Conservation (phyloP, 306 rosid species). For the Malus asiatica region DNA sequence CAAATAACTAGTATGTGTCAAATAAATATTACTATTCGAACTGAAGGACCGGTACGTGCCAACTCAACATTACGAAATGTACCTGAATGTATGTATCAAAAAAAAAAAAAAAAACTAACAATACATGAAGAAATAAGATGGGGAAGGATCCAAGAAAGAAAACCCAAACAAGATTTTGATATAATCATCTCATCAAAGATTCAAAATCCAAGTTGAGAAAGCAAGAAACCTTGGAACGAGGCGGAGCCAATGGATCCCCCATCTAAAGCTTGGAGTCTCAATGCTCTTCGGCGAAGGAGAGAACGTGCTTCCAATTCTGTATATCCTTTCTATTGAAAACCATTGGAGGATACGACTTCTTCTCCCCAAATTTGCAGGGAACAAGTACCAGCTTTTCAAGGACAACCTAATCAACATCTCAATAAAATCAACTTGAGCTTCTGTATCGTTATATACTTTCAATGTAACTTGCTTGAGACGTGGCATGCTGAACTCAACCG, state of each 20-base stretch:
- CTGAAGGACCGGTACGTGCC: no score
- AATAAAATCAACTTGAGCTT: background rate
- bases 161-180: background rate
- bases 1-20: no score
- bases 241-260: no score
- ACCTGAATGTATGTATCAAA: no score
- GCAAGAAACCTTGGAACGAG: background rate
- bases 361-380: background rate
- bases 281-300: background rate
- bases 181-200: background rate
- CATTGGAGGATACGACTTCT: background rate
- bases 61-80: no score
- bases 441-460: background rate
- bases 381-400: background rate
- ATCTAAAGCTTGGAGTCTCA: no score
- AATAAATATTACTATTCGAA: no score
- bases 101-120: no score
- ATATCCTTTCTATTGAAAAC: background rate
- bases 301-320: background rate
- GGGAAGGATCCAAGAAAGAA: background rate
- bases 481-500: background rate
- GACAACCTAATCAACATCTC: background rate
- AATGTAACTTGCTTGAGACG: constrained; percentile 6
- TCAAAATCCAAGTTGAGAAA: background rate
- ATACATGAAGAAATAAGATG: background rate